Conservation (phyloP, 306 rosid genomes). For the Prinsepia uniflora region DNA sequence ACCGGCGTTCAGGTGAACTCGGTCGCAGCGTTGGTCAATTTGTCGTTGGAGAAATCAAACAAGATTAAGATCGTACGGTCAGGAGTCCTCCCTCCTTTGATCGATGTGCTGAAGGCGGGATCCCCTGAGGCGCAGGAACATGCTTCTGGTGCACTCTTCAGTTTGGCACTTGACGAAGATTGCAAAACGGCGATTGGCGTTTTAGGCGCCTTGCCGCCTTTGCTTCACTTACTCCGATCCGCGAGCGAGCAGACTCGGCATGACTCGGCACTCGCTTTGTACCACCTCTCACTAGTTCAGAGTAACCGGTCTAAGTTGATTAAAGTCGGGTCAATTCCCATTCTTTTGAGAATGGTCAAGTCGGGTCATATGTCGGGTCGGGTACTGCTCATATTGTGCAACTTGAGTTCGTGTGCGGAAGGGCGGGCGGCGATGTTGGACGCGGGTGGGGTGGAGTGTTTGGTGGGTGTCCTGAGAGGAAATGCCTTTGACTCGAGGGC, state of each 20-base stretch:
- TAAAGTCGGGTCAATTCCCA: slow-evolving; percentile 59
- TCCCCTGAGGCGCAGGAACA: slow-evolving; percentile 77
- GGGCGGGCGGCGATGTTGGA: slow-evolving; percentile 79
- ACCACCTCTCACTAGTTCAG: slow-evolving; percentile 65
- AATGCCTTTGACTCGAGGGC: slow-evolving; percentile 29
- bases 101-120: slow-evolving; percentile 60
- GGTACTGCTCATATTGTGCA: slow-evolving; percentile 44
- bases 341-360: slow-evolving; percentile 49
- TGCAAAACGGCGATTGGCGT: slow-evolving; percentile 83
- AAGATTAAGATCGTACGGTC: slow-evolving; percentile 86
- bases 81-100: slow-evolving; percentile 74
- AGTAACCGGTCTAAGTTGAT: slow-evolving; percentile 75
- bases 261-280: slow-evolving; percentile 77
- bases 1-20: slow-evolving; percentile 58
- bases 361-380: slow-evolving; percentile 59
- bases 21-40: slow-evolving; percentile 69
- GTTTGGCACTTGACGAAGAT: slow-evolving; percentile 67
- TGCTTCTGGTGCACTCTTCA: slow-evolving; percentile 74
- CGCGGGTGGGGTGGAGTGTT: slow-evolving; percentile 63
- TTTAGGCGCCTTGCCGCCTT: slow-evolving; percentile 69
- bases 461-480: slow-evolving; percentile 40
- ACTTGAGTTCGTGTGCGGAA: slow-evolving; percentile 50
- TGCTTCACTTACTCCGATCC: slow-evolving; percentile 57
- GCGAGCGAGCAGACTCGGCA: slow-evolving; percentile 70
- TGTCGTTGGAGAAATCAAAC: slow-evolving; percentile 59